Conservation (phyloP, 129 eudicot genomes). For the Silybum marianum region DNA sequence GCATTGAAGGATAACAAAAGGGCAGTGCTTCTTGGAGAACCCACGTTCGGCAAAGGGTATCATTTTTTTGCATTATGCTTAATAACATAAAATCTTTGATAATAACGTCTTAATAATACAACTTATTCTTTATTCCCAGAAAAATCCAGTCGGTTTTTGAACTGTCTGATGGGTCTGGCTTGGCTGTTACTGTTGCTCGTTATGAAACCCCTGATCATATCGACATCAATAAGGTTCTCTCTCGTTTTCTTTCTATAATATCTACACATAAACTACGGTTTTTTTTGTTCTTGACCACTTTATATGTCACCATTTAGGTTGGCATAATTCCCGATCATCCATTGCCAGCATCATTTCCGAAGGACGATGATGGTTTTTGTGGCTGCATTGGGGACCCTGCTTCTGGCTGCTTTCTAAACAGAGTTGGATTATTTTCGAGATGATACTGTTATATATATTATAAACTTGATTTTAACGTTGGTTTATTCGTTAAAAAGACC, state of each 20-base stretch:
- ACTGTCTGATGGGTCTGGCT: slow-evolving; percentile 98
- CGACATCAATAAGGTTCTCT: slow-evolving; percentile 85
- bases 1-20: slow-evolving; percentile 96
- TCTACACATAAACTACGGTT: background rate
- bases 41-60: slow-evolving; percentile 97
- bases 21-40: slow-evolving; percentile 90
- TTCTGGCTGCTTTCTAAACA: slow-evolving; percentile 67
- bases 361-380: slow-evolving; percentile 80
- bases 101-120: background rate
- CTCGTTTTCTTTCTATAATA: background rate
- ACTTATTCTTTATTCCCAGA: slow-evolving; percentile 42
- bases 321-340: slow-evolving; percentile 95
- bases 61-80: slow-evolving; percentile 1
- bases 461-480: slow-evolving; percentile 14
- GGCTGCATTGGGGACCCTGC: slow-evolving; percentile 83
- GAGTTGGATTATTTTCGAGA: slow-evolving; percentile 69
- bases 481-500: slow-evolving; percentile 18
- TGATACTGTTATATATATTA: slow-evolving; percentile 23
- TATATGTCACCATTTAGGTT: slow-evolving; percentile 44
- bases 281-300: background rate
- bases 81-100: background rate
- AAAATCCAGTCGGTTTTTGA: slow-evolving; percentile 96
- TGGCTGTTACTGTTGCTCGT: slow-evolving; percentile 99
- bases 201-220: slow-evolving; percentile 97
- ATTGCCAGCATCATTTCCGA: slow-evolving; percentile 84